Base-by-base conservation (phyloP, 2,329 filamentous ascomycete genomes). In the Pyrenochaeta sp. region DNA sequence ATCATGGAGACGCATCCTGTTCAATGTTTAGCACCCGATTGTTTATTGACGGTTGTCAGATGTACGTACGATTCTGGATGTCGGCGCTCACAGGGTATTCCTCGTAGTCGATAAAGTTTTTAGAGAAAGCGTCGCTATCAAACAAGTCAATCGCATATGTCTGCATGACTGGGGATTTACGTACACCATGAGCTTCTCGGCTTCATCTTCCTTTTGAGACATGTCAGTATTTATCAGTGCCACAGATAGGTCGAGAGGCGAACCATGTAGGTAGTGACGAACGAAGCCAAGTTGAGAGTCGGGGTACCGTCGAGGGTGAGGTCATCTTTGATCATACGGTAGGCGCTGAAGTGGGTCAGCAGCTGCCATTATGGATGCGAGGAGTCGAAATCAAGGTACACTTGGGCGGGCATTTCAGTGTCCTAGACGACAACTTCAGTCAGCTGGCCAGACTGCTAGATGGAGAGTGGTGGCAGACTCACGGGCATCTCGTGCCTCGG, bases 191-290 rank as follows among this genome's bases (percentile, higher is more conserved):
- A 97, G 91, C 80, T 96, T 93, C 81, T 97, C 93, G 22, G 90
- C 93, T 79, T 97, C 94, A 45, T 97, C 91, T 82, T 97, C 93
- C 90, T 92, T 19, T 2, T 10, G 19, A 68, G 15, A 12, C 5
- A 15, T 34, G 19, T 64, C 22, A 57, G 50, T 27, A 36, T 48
- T 46, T 40, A 48, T 50, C 54, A 45, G 50, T 19, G 42, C 25
- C 28, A 90, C 89, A 22, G 10, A 12, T n/a, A 12, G 7, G 10
- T 6, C 30, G 9, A 22, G 5, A 25, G 6, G 13, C 43, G 12
- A 52, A 92, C 90, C 93, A 97, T 97, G 82, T 96, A 97, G 0
- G 94, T 97, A 1, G 93, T 97, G 65, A 97, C 93, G 73, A 98
- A 98, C 37, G 90, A 93, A 30, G 94, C 93, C 70, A 98, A 80